Percentiles rank a stretch among this genome's conserved stretches.
Conservation (phyloP, 78 protist species). For the Planoprotostelium fungivorum region DNA sequence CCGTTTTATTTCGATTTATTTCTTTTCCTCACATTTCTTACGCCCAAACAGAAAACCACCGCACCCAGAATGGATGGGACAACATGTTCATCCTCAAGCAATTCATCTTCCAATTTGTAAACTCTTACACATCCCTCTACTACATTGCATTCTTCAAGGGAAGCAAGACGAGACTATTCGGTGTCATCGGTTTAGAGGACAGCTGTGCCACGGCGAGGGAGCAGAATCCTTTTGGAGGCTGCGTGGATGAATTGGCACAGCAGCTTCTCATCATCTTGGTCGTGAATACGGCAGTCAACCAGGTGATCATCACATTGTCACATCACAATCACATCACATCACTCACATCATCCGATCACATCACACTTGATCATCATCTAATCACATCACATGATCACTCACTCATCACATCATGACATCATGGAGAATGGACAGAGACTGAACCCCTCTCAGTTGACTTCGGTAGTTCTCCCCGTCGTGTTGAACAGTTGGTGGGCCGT, state of each 20-base stretch:
- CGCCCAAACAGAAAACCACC: constrained; percentile 41
- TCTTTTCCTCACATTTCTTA: too few relatives aligned
- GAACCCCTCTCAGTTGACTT: too few relatives aligned
- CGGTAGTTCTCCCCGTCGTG: background rate
- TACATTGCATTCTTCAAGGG: constrained; percentile 62
- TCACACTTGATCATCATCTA: too few relatives aligned
- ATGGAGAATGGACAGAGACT: too few relatives aligned
- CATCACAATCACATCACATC: too few relatives aligned
- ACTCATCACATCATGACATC: background rate
- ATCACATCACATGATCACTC: background rate
- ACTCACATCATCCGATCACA: too few relatives aligned
- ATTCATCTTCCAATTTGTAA: constrained; percentile 56
- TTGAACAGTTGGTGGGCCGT: background rate
- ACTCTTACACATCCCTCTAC: constrained; percentile 35
- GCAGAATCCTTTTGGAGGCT: background rate
- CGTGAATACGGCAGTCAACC: background rate
- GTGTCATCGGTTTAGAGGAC: background rate
- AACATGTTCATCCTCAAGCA: constrained; percentile 24
- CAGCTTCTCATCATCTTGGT: constrained; percentile 13
- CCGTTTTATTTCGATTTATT: too few relatives aligned
- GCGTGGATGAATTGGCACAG: constrained; percentile 4
- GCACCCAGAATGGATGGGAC: constrained; percentile 33
- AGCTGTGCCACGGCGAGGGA: background rate
- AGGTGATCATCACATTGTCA: background rate
- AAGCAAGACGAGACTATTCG: background rate